Evolutionary conservation across 2,329 filamentous ascomycete species (phyloP).

Genomic region (Arthroderma sp.): DNA sequence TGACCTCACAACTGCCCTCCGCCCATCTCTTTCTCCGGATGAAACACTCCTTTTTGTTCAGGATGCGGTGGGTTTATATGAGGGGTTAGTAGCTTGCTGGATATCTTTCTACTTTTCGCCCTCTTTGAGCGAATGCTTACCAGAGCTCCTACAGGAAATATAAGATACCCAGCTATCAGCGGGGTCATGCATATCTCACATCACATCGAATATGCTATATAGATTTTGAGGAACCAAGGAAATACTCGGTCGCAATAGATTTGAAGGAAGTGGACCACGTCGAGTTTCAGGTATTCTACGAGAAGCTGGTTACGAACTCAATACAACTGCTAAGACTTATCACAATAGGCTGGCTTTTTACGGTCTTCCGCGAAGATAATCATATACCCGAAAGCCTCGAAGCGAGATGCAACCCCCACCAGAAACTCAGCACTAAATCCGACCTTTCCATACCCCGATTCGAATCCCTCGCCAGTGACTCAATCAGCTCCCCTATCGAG

Average conservation of each 20-base stretch:
- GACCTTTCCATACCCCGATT: too few species aligned
- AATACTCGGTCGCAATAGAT: slow-evolving; percentile 71
- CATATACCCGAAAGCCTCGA: slow-evolving; percentile 66
- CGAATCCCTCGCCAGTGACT: slow-evolving; percentile 18
- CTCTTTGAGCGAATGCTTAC: slow-evolving; percentile 9
- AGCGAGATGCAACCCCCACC: slow-evolving; percentile 38
- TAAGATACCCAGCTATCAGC: slow-evolving; percentile 87
- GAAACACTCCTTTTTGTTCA: slow-evolving; percentile 93
- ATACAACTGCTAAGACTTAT: neutral
- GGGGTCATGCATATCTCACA: slow-evolving; percentile 91
- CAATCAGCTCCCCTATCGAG: slow-evolving; percentile 20
- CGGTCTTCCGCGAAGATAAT: slow-evolving; percentile 94
- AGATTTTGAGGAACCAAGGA: slow-evolving; percentile 71
- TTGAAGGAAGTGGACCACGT: slow-evolving; percentile 81
- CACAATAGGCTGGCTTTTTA: slow-evolving; percentile 63
- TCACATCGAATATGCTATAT: slow-evolving; percentile 94
- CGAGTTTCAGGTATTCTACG: slow-evolving; percentile 62
- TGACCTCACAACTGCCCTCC: slow-evolving; percentile 89
- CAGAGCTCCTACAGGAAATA: slow-evolving; percentile 53
- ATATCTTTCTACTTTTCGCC: neutral
- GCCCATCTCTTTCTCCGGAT: slow-evolving; percentile 82
- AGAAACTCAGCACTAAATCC: too few species aligned
- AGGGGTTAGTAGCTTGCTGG: slow-evolving; percentile 56
- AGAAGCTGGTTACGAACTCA: neutral
- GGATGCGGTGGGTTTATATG: slow-evolving; percentile 92